phyloP scores from a whole-genome alignment of 73 alveolate species.

The Paramecium primaurelia region DNA sequence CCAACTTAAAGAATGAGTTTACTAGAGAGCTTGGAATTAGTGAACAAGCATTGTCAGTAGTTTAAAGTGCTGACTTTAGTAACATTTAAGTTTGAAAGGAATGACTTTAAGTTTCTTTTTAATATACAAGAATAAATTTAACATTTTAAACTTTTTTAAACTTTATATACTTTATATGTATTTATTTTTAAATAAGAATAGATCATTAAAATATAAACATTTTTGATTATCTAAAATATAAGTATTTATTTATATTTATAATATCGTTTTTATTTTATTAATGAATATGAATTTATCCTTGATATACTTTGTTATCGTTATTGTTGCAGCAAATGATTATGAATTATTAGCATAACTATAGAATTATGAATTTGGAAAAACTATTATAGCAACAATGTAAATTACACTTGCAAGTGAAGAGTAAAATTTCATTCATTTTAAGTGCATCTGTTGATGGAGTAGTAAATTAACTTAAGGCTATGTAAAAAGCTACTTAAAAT shows the following conservation, averaged over 20 bases:
- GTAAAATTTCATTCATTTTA: background rate
- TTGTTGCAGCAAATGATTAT: background rate
- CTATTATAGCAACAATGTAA: conserved; percentile 26
- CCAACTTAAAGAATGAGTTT: background rate
- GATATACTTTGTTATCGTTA: background rate
- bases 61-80: background rate
- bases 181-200: background rate
- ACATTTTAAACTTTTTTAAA: background rate
- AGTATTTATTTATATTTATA: background rate
- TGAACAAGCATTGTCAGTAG: background rate
- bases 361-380: conserved; percentile 32
- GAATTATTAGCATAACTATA: background rate
- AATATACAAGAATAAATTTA: background rate
- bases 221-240: background rate
- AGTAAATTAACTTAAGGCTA: background rate
- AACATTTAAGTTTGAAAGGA: conserved; percentile 23
- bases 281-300: background rate
- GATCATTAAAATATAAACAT: background rate
- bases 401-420: background rate
- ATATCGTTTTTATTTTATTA: background rate
- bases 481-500: background rate
- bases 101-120: background rate
- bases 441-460: conserved; percentile 23
- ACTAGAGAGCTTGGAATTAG: conserved; percentile 26
- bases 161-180: background rate